Evolutionary conservation across 805 yeast species (phyloP).

Genomic region (Pichia scutulata): DNA sequence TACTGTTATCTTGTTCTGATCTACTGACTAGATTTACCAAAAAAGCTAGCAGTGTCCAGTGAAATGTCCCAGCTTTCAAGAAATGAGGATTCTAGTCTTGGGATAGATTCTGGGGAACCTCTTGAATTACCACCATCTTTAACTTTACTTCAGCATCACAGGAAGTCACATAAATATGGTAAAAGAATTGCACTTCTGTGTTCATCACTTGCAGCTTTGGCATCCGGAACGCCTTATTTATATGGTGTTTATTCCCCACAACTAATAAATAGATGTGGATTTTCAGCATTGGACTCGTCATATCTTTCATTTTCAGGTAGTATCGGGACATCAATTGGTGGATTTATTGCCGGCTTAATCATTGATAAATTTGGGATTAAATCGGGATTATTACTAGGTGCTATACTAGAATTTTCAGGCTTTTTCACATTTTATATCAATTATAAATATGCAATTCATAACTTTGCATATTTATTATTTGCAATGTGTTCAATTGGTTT

Average conservation of each 20-base stretch:
- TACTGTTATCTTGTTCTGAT: neutral
- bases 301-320: conserved; percentile 53
- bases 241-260: conserved; percentile 77
- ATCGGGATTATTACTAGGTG: conserved; percentile 46
- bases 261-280: conserved; percentile 45
- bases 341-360: conserved; percentile 61
- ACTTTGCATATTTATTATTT: conserved; percentile 35
- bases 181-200: conserved; percentile 14
- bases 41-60: neutral
- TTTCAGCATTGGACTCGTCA: conserved; percentile 57
- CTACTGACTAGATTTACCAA: no score
- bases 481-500: conserved; percentile 52
- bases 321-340: conserved; percentile 62
- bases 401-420: conserved; percentile 45
- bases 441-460: conserved; percentile 34
- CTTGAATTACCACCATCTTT: neutral
- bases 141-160: neutral
- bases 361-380: conserved; percentile 58
- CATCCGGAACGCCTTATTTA: conserved; percentile 69
- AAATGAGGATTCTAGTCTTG: neutral
- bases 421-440: conserved; percentile 43
- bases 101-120: neutral
- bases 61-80: neutral
- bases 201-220: conserved; percentile 45
- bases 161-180: neutral